Conservation (phyloP, 2,329 filamentous ascomycete genomes). For the Botrytis porri region DNA sequence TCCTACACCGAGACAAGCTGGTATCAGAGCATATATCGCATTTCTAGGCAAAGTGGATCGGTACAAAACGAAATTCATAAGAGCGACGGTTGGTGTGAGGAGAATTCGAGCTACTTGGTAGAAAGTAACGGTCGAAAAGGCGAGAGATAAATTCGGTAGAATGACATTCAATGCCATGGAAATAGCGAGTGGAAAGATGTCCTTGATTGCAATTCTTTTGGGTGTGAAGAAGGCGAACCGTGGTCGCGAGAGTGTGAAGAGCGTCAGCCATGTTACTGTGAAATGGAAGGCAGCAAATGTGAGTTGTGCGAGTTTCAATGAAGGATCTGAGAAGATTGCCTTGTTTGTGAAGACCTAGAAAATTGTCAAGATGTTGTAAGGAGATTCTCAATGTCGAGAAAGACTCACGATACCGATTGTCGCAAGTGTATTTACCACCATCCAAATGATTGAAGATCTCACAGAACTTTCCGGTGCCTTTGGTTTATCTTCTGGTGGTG, state of each 20-base stretch:
- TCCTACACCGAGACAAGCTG: constrained; percentile 62
- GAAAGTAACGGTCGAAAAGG: constrained; percentile 66
- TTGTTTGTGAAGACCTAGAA: constrained; percentile 62
- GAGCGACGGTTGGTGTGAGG: constrained; percentile 61
- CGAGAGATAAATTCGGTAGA: constrained; percentile 64
- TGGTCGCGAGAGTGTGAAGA: constrained; percentile 60
- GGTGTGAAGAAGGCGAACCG: constrained; percentile 57
- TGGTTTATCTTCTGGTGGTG: constrained; percentile 38
- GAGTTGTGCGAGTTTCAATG: constrained; percentile 59
- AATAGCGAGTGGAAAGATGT: constrained; percentile 61
- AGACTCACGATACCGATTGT: constrained; percentile 59
- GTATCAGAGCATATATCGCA: constrained; percentile 52
- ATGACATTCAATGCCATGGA: constrained; percentile 70
- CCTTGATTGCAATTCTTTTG: constrained; percentile 51
- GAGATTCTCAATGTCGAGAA: background rate
- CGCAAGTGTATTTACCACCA: constrained; percentile 58
- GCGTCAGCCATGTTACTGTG: constrained; percentile 60
- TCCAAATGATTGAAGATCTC: constrained; percentile 50
- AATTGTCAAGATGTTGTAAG: background rate
- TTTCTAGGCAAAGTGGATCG: constrained; percentile 51
- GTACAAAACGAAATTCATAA: constrained; percentile 64
- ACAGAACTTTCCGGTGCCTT: constrained; percentile 38
- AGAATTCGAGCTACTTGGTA: constrained; percentile 68
- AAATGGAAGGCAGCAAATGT: constrained; percentile 69
- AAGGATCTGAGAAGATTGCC: constrained; percentile 62